A percentile compares a stretch with the other conserved stretches of the same genome.
Evolutionary conservation across 2,329 filamentous ascomycete species (phyloP).

Genomic region (Fusarium stilboides): DNA sequence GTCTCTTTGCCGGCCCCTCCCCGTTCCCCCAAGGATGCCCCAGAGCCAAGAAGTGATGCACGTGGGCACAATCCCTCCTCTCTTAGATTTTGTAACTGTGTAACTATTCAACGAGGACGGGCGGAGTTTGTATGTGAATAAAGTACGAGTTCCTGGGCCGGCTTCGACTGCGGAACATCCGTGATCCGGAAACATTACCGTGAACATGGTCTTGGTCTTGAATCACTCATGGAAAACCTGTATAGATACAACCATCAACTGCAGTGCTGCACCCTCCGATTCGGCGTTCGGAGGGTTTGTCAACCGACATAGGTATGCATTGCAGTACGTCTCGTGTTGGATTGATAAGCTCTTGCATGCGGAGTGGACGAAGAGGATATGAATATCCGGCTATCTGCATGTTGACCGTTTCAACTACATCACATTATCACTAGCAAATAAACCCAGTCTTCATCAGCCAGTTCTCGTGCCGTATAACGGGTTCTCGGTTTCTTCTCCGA

Average conservation of each 20-base stretch:
- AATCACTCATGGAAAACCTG: background rate
- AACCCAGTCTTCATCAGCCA: background rate
- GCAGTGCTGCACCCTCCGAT: background rate
- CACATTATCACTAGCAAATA: constrained; percentile 24
- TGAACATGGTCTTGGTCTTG: constrained; percentile 8
- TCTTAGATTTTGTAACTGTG: no score
- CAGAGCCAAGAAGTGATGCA: constrained; percentile 48
- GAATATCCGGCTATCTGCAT: constrained; percentile 26
- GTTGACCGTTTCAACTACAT: constrained; percentile 22
- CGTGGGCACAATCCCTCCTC: constrained; percentile 43
- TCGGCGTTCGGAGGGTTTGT: constrained; percentile 8
- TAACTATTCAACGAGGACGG: constrained; percentile 2
- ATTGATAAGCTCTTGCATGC: constrained; percentile 22
- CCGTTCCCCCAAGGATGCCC: constrained; percentile 13
- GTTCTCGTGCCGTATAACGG: background rate
- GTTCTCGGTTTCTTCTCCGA: background rate
- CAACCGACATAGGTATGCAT: constrained; percentile 7
- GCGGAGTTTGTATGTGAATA: background rate
- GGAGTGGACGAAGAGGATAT: constrained; percentile 16
- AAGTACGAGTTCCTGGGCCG: background rate
- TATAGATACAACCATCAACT: background rate
- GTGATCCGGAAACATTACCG: constrained; percentile 9
- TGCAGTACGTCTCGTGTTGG: background rate
- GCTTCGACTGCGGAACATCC: background rate
- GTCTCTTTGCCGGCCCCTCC: constrained; percentile 7